A percentile compares a stretch with the other conserved stretches of the same genome.
Evolutionary conservation across 2,329 filamentous ascomycete genomes (phyloP).

Genomic region (Claviceps capensis): DNA sequence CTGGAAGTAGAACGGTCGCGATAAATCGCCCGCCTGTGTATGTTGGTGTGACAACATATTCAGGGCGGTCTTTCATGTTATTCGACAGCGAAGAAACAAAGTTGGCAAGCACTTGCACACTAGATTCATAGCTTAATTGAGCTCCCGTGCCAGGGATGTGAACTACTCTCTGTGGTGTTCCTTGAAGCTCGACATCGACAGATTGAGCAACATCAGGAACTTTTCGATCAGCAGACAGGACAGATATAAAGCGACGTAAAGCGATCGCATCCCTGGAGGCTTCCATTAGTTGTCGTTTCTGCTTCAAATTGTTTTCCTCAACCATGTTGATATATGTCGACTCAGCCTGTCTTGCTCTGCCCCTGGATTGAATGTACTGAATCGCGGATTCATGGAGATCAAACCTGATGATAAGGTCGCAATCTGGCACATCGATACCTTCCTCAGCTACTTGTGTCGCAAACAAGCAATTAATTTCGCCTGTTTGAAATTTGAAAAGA

Average conservation of each 20-base stretch:
- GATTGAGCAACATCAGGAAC: slow-evolving; percentile 14
- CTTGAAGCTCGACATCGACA: slow-evolving; percentile 10
- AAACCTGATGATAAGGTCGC: slow-evolving; percentile 59
- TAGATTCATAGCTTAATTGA: slow-evolving; percentile 63
- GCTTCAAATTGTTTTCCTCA: slow-evolving; percentile 52
- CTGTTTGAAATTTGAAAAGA: slow-evolving; percentile 49
- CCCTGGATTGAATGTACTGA: slow-evolving; percentile 86
- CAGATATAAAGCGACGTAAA: slow-evolving; percentile 63
- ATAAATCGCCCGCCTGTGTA: slow-evolving; percentile 43
- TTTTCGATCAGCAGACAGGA: slow-evolving; percentile 60
- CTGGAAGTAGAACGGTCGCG: slow-evolving; percentile 69
- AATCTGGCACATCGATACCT: slow-evolving; percentile 54
- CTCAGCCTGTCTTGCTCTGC: slow-evolving; percentile 62
- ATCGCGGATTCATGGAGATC: slow-evolving; percentile 84
- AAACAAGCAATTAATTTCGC: slow-evolving; percentile 49
- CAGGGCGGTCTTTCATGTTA: slow-evolving; percentile 21
- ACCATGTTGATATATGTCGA: slow-evolving; percentile 80
- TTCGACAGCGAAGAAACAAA: slow-evolving; percentile 53
- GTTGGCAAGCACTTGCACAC: slow-evolving; percentile 55
- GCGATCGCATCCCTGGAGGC: slow-evolving; percentile 45
- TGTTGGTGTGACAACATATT: slow-evolving; percentile 46
- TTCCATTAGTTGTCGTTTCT: slow-evolving; percentile 43
- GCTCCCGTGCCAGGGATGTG: slow-evolving; percentile 56
- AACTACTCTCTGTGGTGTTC: slow-evolving; percentile 33
- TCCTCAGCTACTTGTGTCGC: slow-evolving; percentile 56